These are phyloP conservation scores for Hsuehochloa calcarea DNA, from an alignment of 176 grass and related monocot species.

Conservation along the genomic window DNA sequence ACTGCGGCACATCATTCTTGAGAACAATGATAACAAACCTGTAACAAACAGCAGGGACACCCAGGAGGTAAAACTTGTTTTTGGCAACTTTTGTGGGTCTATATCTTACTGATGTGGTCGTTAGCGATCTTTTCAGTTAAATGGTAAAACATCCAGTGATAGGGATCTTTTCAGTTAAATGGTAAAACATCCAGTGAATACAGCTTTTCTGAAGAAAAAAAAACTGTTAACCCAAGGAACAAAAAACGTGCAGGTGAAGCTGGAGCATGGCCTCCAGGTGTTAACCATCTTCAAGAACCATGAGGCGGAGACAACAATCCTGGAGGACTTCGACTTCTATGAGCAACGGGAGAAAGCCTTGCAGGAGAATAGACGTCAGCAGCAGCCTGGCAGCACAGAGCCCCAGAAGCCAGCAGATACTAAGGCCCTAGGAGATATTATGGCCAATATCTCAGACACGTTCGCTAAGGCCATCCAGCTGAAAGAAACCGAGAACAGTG, in stretches of 20 bases:
- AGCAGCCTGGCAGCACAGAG: conserved; percentile 49
- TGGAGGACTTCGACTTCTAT: conserved; percentile 88
- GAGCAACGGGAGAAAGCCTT: conserved; percentile 88
- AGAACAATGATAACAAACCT: no score
- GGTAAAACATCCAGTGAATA: background rate
- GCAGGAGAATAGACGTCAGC: conserved; percentile 75
- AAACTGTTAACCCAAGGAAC: background rate
- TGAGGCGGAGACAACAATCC: conserved; percentile 57
- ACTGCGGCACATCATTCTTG: conserved; percentile 76
- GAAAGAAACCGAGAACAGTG: conserved; percentile 37
- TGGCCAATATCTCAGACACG: conserved; percentile 46
- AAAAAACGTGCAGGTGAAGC: conserved; percentile 70
- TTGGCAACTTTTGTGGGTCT: background rate
- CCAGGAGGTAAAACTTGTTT: conserved; percentile 60
- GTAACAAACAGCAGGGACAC: conserved; percentile 89
- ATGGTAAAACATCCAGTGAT: no score
- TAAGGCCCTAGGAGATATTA: conserved; percentile 31
- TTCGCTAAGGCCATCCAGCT: conserved; percentile 58
- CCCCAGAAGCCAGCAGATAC: conserved; percentile 34
- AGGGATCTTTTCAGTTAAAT: no score
- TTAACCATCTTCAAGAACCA: conserved; percentile 85
- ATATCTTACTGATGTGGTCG: background rate
- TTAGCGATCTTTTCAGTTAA: background rate
- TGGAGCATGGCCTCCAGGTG: conserved; percentile 85
- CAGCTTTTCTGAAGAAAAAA: background rate